Evolutionary conservation across 164 flowering plant genomes (phyloP).

Genomic region (Berberis thunbergii): DNA sequence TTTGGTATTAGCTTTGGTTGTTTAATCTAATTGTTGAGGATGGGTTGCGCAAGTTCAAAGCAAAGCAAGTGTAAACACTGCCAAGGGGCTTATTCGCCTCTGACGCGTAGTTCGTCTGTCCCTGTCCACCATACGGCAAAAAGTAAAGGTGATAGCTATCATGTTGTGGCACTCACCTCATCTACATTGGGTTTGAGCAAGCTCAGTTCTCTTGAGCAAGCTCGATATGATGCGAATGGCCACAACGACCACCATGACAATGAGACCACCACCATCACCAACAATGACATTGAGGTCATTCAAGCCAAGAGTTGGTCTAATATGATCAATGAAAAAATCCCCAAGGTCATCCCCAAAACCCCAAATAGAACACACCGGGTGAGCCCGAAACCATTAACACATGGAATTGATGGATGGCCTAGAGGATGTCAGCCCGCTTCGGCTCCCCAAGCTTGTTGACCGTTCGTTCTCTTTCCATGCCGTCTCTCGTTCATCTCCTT

Average conservation of each 20-base stretch:
- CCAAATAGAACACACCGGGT: conserved; percentile 64
- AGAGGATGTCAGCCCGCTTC: conserved; percentile 58
- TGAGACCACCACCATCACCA: background rate
- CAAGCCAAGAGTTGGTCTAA: conserved; percentile 71
- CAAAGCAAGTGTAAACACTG: conserved; percentile 31
- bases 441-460: conserved; percentile 12
- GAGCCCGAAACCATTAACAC: conserved; percentile 86
- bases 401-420: conserved; percentile 91
- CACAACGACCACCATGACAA: background rate
- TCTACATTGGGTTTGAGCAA: conserved; percentile 52
- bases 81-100: conserved; percentile 29
- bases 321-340: conserved; percentile 56
- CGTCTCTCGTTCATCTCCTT: background rate
- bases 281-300: conserved; percentile 4
- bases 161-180: conserved; percentile 58
- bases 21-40: conserved; percentile 5
- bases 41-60: conserved; percentile 80
- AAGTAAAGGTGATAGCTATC: conserved; percentile 33
- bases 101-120: conserved; percentile 45
- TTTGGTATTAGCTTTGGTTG: background rate
- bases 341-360: conserved; percentile 32
- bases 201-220: conserved; percentile 19
- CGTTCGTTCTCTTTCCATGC: conserved; percentile 60
- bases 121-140: conserved; percentile 33
- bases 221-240: background rate